A percentile compares a stretch with the other conserved stretches of the same genome.
These are phyloP conservation scores for Solanum raphanifolium DNA, from an alignment of 257 asterid species.

Conservation along the genomic window DNA sequence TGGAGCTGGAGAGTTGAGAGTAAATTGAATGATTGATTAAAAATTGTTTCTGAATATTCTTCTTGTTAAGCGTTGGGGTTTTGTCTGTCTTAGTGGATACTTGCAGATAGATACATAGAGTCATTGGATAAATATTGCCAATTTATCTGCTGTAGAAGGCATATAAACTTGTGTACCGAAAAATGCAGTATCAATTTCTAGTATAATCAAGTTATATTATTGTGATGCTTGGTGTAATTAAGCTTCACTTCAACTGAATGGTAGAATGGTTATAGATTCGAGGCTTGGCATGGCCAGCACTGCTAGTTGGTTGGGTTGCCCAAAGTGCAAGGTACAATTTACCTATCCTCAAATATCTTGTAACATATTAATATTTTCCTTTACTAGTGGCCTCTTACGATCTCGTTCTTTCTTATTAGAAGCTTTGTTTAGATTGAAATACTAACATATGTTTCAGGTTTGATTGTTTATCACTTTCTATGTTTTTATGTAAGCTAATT, in stretches of 20 bases:
- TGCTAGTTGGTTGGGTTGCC: conserved; percentile 94
- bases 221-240: background rate
- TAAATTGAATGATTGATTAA: background rate
- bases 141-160: background rate
- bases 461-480: background rate
- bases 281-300: conserved; percentile 94
- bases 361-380: background rate
- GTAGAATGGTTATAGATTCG: conserved; percentile 54
- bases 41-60: background rate
- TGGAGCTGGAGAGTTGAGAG: background rate
- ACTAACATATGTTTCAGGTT: background rate
- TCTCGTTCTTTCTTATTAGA: background rate
- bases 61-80: background rate
- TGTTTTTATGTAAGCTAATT: background rate
- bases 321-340: conserved; percentile 76
- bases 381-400: background rate
- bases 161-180: background rate
- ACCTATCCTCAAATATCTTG: background rate
- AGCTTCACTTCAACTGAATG: background rate
- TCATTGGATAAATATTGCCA: background rate
- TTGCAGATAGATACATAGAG: background rate
- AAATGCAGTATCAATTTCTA: background rate
- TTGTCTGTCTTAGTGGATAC: background rate
- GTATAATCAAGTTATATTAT: background rate
- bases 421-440: background rate